Evolutionary conservation across 2,329 filamentous ascomycete genomes (phyloP), one percentile per base, ranked within the genome.

Genomic region (Monosporascus sp.): DNA sequence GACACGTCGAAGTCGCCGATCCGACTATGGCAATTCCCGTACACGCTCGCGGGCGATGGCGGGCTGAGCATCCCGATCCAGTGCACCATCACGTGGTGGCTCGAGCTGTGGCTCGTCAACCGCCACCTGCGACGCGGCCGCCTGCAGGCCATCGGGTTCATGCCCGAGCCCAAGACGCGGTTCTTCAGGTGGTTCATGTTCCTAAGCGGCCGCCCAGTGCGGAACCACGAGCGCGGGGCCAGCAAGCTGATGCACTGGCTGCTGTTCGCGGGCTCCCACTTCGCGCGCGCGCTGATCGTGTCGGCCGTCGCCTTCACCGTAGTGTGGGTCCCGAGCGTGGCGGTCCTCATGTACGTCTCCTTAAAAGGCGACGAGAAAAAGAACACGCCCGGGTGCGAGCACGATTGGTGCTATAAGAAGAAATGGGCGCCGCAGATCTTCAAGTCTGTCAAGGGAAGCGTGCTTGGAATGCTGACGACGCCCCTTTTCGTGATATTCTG

Each of bases 31-130:
- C 63, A 70, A 55, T 72, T 78, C 27, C 78, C 78, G 55, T 78
- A 77, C 58, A 80, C 78, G 1, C 67, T 82, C 2, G 71, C 76
- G 17, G 74, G 71, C 50, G 79, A 82, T 61, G 73, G 73, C 3
- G 73, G 70, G 38, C 68, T 81, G 41, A 81, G 78, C n/a, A 71
- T 79, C 53, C 68, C 81, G 55, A 50, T 80, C 49, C 78, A 81
- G 62, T 73, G 68, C 57, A 62, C 77, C 56, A 66, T 79, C 47
- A 81, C 78, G 22, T 82, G 78, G 78, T 65, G 78, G 49, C 66
- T 78, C 43, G 76, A 80, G 60, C 65, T 72, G 37, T 53, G 71
- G 27, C 62, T 80, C n/a, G 76, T 81, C 25, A 73, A 73, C 58
- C 66, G 68, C 22, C 77, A 81, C 63, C 65, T 82, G 20, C 67